Evolutionary conservation across 139 green algal species (phyloP).

Genomic region (Trebouxia sp.): DNA sequence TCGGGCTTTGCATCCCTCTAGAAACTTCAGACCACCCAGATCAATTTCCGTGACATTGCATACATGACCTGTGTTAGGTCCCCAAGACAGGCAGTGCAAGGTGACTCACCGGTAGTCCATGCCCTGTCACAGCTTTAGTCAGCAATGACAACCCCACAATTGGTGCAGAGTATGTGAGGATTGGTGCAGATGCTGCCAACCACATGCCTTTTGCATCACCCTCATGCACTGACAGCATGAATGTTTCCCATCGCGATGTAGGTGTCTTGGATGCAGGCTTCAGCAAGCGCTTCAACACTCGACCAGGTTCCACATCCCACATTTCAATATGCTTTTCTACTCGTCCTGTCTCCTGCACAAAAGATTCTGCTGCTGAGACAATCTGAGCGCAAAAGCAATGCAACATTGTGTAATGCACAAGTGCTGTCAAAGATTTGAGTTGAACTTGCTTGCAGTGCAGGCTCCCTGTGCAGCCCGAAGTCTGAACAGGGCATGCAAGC

Average conservation of each 20-base stretch:
- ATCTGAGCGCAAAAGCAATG: neutral
- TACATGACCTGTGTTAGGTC: too few relatives aligned
- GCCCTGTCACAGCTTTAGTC: slow-evolving; percentile 33
- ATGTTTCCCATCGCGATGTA: slow-evolving; percentile 54
- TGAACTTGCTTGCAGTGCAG: too few relatives aligned
- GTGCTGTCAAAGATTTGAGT: too few relatives aligned
- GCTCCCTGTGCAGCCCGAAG: neutral
- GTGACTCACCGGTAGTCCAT: slow-evolving; percentile 31
- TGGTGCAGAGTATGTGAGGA: slow-evolving; percentile 26
- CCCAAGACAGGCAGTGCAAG: neutral
- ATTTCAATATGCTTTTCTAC: slow-evolving; percentile 75
- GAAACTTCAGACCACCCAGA: too few relatives aligned
- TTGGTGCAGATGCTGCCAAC: slow-evolving; percentile 25
- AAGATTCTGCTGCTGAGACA: neutral
- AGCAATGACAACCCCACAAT: slow-evolving; percentile 32
- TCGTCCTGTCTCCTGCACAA: slow-evolving; percentile 36
- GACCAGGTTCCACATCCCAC: slow-evolving; percentile 71
- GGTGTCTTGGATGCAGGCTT: slow-evolving; percentile 51
- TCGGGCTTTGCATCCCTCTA: too few relatives aligned
- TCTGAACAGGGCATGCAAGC: neutral
- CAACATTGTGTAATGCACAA: too few relatives aligned
- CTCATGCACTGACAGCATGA: slow-evolving; percentile 49
- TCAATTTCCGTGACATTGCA: neutral
- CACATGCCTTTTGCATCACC: slow-evolving; percentile 59
- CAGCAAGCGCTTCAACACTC: slow-evolving; percentile 58